Percentiles rank a stretch among this genome's conserved stretches.
Conservation (phyloP, 208 protist species). For the Spongospora subterranea region DNA sequence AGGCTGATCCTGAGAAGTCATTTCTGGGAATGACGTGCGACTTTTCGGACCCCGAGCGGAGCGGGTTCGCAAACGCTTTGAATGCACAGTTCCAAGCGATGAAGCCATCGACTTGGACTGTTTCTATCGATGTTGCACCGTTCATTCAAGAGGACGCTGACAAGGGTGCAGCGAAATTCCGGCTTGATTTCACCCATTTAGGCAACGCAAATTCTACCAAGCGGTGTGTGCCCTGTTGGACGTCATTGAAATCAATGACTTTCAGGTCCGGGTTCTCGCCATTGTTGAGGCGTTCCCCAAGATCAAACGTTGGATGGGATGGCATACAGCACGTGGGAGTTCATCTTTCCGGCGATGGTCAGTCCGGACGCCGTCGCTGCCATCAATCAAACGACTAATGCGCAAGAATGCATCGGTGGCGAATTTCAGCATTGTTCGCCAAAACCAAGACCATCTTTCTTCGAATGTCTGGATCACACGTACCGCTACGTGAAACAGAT, state of each 20-base stretch:
- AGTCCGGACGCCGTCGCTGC: neutral
- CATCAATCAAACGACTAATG: neutral
- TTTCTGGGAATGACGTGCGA: neutral
- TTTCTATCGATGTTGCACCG: neutral
- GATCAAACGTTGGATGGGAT: neutral
- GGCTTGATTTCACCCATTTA: neutral
- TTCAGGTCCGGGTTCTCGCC: neutral
- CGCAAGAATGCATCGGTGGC: neutral
- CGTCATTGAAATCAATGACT: neutral
- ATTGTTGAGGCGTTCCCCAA: neutral
- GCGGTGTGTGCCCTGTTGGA: neutral
- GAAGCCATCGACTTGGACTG: neutral
- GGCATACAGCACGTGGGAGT: neutral
- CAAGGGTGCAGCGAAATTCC: neutral
- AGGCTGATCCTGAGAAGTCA: too few relatives aligned
- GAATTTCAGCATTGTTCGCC: neutral
- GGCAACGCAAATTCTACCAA: neutral
- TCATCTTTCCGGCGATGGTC: neutral
- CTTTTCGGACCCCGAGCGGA: neutral
- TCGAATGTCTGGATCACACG: neutral
- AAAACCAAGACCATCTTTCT: neutral
- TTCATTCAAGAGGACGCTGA: neutral
- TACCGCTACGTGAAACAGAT: neutral
- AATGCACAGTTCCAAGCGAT: neutral
- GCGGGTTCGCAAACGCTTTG: neutral